These are phyloP conservation scores for Mimosa pudica DNA, from an alignment of 306 rosid genomes.

Conservation along the genomic window DNA sequence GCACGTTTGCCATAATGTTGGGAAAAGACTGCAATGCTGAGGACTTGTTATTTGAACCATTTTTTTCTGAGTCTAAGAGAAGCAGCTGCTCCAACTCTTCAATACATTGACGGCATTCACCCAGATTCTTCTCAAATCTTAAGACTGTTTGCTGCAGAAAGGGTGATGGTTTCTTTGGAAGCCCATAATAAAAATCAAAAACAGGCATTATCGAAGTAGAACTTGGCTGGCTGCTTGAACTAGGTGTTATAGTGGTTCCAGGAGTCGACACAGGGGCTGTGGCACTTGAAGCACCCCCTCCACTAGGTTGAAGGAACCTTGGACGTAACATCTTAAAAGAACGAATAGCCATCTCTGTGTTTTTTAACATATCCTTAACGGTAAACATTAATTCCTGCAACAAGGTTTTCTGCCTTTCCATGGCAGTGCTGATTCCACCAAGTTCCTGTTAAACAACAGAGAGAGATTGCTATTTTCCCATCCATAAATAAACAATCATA, in stretches of 20 bases:
- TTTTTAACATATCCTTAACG: constrained; percentile 82
- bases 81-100: constrained; percentile 96
- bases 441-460: constrained; percentile 67
- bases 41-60: constrained; percentile 54
- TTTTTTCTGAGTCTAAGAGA: constrained; percentile 66
- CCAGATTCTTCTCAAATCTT: constrained; percentile 86
- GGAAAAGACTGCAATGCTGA: constrained; percentile 89
- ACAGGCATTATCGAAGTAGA: constrained; percentile 73
- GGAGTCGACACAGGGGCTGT: constrained; percentile 69
- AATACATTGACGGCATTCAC: constrained; percentile 88
- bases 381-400: constrained; percentile 72
- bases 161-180: constrained; percentile 92
- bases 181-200: constrained; percentile 90
- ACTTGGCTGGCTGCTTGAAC: constrained; percentile 61
- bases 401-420: constrained; percentile 81
- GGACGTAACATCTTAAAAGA: constrained; percentile 92
- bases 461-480: constrained; percentile 25
- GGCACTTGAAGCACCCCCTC: constrained; percentile 70
- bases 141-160: constrained; percentile 82
- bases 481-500: not conserved
- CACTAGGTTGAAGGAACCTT: constrained; percentile 74
- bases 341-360: constrained; percentile 92
- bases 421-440: constrained; percentile 83
- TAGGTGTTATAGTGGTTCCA: constrained; percentile 52
- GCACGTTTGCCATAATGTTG: constrained; percentile 92